These are phyloP conservation scores for Dryas drummondii DNA, from an alignment of 306 rosid species.

Conservation along the genomic window DNA sequence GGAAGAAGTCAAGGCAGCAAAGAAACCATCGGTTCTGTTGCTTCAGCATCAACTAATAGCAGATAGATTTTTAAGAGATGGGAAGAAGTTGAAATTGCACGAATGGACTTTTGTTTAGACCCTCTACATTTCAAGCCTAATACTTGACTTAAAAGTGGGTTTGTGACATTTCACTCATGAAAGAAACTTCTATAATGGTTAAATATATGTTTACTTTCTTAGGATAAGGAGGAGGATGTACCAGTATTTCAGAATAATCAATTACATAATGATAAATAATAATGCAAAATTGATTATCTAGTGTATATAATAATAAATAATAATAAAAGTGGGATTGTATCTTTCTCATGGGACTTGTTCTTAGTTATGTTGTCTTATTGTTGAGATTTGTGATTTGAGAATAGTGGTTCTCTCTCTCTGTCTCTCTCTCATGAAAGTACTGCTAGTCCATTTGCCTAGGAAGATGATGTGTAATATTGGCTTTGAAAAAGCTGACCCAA, in stretches of 20 bases:
- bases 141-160: no score
- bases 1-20: conserved; percentile 25
- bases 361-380: not conserved
- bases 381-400: no score
- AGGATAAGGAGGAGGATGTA: not conserved
- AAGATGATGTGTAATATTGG: no score
- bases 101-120: not conserved
- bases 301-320: no score
- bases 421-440: no score
- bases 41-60: conserved; percentile 18
- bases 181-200: not conserved
- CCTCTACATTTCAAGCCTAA: not conserved
- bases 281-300: not conserved
- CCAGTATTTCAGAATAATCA: not conserved
- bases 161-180: not conserved
- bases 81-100: not conserved
- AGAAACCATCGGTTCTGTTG: conserved; percentile 36
- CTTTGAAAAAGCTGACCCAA: no score
- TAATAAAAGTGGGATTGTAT: no score
- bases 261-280: no score
- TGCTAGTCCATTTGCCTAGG: no score
- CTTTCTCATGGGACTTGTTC: not conserved
- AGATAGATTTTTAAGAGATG: not conserved
- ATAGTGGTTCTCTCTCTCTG: no score
- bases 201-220: not conserved